Percentiles rank a stretch among this genome's conserved stretches.
Evolutionary conservation across 2,329 filamentous ascomycete species (phyloP).

Genomic region (Colletotrichum viniferum): DNA sequence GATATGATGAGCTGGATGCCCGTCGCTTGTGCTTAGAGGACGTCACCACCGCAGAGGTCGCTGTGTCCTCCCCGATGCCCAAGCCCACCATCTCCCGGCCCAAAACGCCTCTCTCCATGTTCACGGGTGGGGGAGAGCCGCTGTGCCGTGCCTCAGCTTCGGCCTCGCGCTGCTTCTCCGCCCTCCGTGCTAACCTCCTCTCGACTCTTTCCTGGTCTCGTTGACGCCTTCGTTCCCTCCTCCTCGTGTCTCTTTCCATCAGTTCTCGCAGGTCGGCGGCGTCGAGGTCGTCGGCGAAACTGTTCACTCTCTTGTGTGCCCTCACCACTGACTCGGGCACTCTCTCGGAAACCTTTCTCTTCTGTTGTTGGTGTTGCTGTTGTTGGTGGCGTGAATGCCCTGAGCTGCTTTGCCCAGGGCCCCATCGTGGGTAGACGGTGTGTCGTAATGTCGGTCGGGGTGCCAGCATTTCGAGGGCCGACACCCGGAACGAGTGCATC

Average conservation of each 20-base stretch:
- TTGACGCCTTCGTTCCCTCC: conserved; percentile 75
- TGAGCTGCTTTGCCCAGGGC: conserved; percentile 44
- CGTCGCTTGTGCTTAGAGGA: conserved; percentile 53
- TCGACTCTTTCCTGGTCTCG: conserved; percentile 72
- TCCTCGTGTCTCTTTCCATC: conserved; percentile 85
- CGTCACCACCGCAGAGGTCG: conserved; percentile 57
- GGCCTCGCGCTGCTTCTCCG: conserved; percentile 68
- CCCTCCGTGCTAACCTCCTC: conserved; percentile 66
- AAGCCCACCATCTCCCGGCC: conserved; percentile 62
- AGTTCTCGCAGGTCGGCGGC: conserved; percentile 84
- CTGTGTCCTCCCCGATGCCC: conserved; percentile 47
- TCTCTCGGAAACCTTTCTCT: conserved; percentile 55
- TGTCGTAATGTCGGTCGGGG: conserved; percentile 85
- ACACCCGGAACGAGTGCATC: conserved; percentile 78
- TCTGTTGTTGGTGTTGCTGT: conserved; percentile 35
- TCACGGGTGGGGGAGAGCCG: conserved; percentile 56
- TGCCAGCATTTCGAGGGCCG: conserved; percentile 78
- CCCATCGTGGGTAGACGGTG: conserved; percentile 67
- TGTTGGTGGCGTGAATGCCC: conserved; percentile 50
- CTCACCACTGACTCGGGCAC: conserved; percentile 64
- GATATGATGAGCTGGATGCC: conserved; percentile 40
- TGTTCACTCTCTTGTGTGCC: conserved; percentile 66
- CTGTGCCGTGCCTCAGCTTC: conserved; percentile 57
- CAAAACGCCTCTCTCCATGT: conserved; percentile 64
- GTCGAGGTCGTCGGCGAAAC: conserved; percentile 84